phyloP scores from a whole-genome alignment of 768 basidiomycete species.

The Myochromella boudieri region DNA sequence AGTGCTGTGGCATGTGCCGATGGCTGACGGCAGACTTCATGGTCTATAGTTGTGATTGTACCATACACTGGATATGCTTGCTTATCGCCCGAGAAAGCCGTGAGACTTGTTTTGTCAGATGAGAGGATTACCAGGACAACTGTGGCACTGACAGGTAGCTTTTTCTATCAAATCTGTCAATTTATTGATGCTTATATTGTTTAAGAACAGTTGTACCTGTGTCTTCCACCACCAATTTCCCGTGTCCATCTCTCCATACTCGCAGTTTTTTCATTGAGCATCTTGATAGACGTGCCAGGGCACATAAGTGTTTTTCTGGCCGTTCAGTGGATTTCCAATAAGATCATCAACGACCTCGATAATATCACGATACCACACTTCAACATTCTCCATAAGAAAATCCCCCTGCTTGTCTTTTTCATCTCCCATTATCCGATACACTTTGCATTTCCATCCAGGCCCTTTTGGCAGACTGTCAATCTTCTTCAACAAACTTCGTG shows the following conservation, averaged over 20 bases:
- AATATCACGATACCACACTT: constrained; percentile 28
- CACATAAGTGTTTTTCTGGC: constrained; percentile 21
- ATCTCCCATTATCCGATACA: constrained; percentile 8
- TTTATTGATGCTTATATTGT: constrained; percentile 2
- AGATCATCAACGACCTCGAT: constrained; percentile 29
- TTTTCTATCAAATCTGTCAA: not conserved
- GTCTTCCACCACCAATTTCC: constrained; percentile 34
- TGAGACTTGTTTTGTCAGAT: constrained; percentile 37
- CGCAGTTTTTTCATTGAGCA: constrained; percentile 11
- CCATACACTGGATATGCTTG: constrained; percentile 41
- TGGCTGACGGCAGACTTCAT: constrained; percentile 24
- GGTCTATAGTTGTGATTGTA: constrained; percentile 33
- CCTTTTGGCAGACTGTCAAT: constrained; percentile 23
- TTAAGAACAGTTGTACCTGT: constrained; percentile 26
- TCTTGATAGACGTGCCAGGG: constrained; percentile 26
- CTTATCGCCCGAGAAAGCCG: constrained; percentile 33
- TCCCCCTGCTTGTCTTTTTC: constrained; percentile 2
- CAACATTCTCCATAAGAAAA: constrained; percentile 15
- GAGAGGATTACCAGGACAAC: constrained; percentile 38
- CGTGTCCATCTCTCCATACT: constrained; percentile 37
- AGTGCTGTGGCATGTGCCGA: constrained; percentile 22
- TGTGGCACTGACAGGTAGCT: constrained; percentile 24
- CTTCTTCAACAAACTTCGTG: constrained; percentile 7
- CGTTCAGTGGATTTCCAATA: constrained; percentile 28
- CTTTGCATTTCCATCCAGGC: constrained; percentile 24